Evolutionary conservation across 2,329 filamentous ascomycete genomes (phyloP).

Genomic region (Madurella mycetomatis): DNA sequence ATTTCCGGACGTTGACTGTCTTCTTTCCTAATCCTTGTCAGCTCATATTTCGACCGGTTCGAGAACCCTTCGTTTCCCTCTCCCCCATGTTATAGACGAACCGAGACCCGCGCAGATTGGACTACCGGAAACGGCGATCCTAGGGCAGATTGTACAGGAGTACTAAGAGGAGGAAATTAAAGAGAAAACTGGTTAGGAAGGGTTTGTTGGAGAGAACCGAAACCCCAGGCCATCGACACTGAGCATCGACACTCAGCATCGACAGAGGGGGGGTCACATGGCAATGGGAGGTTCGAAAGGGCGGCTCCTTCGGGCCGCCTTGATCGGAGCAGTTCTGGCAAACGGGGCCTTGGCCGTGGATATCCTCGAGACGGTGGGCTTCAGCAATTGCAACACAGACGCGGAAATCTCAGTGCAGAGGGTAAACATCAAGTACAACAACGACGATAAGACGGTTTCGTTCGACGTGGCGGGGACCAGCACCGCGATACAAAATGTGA

Average conservation of each 20-base stretch:
- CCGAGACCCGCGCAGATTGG: neutral
- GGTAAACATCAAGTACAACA: constrained; percentile 75
- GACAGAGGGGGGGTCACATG: neutral
- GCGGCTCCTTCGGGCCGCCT: constrained; percentile 17
- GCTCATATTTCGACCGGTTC: constrained; percentile 20
- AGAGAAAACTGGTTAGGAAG: neutral
- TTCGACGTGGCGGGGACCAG: constrained; percentile 84
- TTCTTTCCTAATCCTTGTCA: constrained; percentile 19
- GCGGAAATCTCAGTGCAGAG: constrained; percentile 70
- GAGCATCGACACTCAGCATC: neutral
- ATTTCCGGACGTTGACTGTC: constrained; percentile 26
- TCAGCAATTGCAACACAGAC: constrained; percentile 63
- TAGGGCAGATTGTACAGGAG: neutral
- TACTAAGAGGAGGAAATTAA: neutral
- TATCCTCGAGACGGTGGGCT: constrained; percentile 75
- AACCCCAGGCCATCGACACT: neutral
- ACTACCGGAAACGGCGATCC: neutral
- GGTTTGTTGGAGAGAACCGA: too few relatives aligned
- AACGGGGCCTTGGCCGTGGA: constrained; percentile 58
- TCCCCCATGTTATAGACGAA: neutral
- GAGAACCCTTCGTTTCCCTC: constrained; percentile 12
- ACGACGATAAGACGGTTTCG: constrained; percentile 63
- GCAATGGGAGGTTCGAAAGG: constrained; percentile 5
- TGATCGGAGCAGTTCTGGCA: constrained; percentile 21
- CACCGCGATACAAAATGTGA: constrained; percentile 70